A percentile compares a stretch with the other conserved stretches of the same genome.
phyloP scores from a whole-genome alignment of 169 alveolate species.

The Theileria parva region DNA sequence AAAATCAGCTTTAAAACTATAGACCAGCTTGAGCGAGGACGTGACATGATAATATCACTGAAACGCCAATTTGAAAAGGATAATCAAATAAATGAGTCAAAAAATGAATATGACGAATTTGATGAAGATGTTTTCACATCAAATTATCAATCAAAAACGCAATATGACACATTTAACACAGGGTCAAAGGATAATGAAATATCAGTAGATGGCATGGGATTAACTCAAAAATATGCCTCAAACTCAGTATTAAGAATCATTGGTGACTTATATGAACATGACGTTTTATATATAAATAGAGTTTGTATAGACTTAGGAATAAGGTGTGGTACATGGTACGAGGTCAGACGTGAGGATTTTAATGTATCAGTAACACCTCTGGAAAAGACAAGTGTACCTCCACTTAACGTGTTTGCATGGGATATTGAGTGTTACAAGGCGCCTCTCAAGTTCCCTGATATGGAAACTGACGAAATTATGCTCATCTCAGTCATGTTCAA shows the following conservation, averaged over 20 bases:
- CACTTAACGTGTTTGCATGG: slow-evolving; percentile 93
- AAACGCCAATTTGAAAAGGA: slow-evolving; percentile 43
- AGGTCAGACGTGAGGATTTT: slow-evolving; percentile 72
- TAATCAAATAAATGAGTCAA: not conserved
- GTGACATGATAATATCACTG: slow-evolving; percentile 20
- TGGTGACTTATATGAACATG: slow-evolving; percentile 92
- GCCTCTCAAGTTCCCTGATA: slow-evolving; percentile 97
- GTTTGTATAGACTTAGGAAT: slow-evolving; percentile 92
- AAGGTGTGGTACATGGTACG: slow-evolving; percentile 96
- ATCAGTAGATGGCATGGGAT: slow-evolving; percentile 33
- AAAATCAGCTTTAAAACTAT: slow-evolving; percentile 61
- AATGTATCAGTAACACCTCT: slow-evolving; percentile 54
- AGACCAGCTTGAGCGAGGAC: slow-evolving; percentile 57
- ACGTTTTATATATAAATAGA: slow-evolving; percentile 91
- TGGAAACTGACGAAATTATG: slow-evolving; percentile 87
- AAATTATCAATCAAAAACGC: not conserved
- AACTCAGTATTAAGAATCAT: slow-evolving; percentile 81
- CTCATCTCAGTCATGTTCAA: slow-evolving; percentile 94
- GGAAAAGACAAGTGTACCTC: slow-evolving; percentile 80
- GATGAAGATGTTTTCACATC: slow-evolving; percentile 34
- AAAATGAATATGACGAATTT: slow-evolving; percentile 52
- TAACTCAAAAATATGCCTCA: slow-evolving; percentile 60
- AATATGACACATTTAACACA: slow-evolving; percentile 7
- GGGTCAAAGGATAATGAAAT: slow-evolving; percentile 6
- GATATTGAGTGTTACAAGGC: slow-evolving; percentile 98